Evolutionary conservation across 441 rosid genomes (phyloP).

Genomic region (Geranium incanum): DNA sequence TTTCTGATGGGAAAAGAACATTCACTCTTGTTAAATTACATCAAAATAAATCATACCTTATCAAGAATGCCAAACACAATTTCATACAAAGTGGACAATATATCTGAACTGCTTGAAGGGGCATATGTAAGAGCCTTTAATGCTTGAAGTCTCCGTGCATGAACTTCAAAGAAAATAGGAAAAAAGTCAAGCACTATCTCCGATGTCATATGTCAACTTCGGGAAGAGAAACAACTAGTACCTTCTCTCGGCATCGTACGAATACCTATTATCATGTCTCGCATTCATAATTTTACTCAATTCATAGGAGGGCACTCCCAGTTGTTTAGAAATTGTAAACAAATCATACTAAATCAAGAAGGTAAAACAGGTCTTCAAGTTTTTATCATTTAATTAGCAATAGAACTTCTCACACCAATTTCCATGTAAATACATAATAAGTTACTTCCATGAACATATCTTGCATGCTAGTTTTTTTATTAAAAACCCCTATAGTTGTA

Average conservation of each 20-base stretch:
- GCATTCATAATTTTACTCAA: not conserved
- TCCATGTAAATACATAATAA: not conserved
- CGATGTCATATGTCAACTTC: constrained; percentile 9
- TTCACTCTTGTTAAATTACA: not conserved
- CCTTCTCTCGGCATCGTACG: not conserved
- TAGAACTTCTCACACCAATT: not conserved
- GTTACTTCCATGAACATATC: not conserved
- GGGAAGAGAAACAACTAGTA: constrained; percentile 5
- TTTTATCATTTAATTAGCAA: not conserved
- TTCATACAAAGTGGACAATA: constrained; percentile 74
- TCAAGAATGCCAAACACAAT: constrained; percentile 93
- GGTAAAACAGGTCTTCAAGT: not conserved
- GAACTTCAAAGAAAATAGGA: constrained; percentile 39
- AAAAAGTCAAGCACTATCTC: constrained; percentile 30
- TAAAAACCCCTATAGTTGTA: not conserved
- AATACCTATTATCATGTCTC: not conserved
- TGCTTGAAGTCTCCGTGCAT: constrained; percentile 94
- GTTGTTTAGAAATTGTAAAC: not conserved
- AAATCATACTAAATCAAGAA: not conserved
- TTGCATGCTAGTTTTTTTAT: not conserved
- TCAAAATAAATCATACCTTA: constrained; percentile 50
- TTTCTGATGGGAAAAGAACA: not conserved
- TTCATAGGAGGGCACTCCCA: not conserved
- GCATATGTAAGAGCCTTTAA: constrained; percentile 93
- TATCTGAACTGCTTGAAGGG: constrained; percentile 74